These are phyloP conservation scores for Diutina ranongensis DNA, from an alignment of 1,139 yeast genomes.

Conservation along the genomic window DNA sequence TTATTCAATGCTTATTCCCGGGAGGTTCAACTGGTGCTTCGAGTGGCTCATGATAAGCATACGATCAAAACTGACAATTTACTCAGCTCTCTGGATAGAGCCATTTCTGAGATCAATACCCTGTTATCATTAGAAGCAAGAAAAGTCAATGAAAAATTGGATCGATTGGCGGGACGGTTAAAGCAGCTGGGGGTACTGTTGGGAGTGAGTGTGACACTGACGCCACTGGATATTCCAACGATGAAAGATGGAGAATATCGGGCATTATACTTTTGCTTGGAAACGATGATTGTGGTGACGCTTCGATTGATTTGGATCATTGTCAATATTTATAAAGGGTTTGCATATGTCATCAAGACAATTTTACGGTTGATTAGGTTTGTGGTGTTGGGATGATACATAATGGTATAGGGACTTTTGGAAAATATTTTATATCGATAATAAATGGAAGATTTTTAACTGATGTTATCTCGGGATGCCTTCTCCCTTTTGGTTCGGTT, in stretches of 20 bases:
- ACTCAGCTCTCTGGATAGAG: slow-evolving; percentile 60
- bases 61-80: slow-evolving; percentile 51
- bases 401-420: no score
- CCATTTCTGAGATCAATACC: slow-evolving; percentile 75
- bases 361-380: not conserved
- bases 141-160: slow-evolving; percentile 58
- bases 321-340: not conserved
- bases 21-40: slow-evolving; percentile 3
- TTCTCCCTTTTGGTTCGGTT: no score
- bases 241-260: not conserved
- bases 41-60: slow-evolving; percentile 19
- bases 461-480: no score
- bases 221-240: not conserved
- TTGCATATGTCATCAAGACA: not conserved
- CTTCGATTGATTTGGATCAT: not conserved
- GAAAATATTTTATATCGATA: no score
- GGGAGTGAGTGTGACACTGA: not conserved
- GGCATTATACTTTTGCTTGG: not conserved
- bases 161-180: slow-evolving; percentile 33
- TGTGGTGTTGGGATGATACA: not conserved
- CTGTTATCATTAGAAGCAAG: slow-evolving; percentile 64
- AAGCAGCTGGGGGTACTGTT: not conserved
- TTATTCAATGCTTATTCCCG: slow-evolving; percentile 1
- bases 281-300: not conserved
- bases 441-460: no score